Percentiles rank a stretch among this genome's conserved stretches.
Conservation (phyloP, 2,329 filamentous ascomycete species). For the Huntiella decipiens region DNA sequence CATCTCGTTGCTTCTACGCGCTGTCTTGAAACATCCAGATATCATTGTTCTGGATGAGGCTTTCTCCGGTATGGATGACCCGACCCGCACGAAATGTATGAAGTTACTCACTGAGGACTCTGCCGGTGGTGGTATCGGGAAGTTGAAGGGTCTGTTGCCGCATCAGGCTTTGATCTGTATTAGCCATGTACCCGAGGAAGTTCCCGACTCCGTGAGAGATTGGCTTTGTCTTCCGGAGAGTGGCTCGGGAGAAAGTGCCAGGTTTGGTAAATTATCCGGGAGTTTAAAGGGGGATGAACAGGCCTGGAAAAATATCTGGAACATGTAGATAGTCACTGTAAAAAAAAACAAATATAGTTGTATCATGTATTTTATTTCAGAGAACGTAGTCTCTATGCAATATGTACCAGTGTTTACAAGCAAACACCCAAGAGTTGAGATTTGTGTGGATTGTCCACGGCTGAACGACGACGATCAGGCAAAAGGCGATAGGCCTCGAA, state of each 20-base stretch:
- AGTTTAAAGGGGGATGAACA: slow-evolving; percentile 36
- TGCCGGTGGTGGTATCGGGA: slow-evolving; percentile 20
- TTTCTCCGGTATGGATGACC: slow-evolving; percentile 68
- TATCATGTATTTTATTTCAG: neutral
- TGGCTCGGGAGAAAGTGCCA: slow-evolving; percentile 38
- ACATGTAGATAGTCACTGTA: slow-evolving; percentile 14
- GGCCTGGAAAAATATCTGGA: slow-evolving; percentile 51
- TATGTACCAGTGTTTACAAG: neutral
- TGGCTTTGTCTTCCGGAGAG: slow-evolving; percentile 75
- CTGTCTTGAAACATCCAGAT: slow-evolving; percentile 62
- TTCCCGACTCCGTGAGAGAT: slow-evolving; percentile 63
- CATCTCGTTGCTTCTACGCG: slow-evolving; percentile 65
- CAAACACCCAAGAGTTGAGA: slow-evolving; percentile 9
- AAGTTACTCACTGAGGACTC: slow-evolving; percentile 41
- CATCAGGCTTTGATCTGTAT: slow-evolving; percentile 79
- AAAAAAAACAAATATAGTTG: neutral
- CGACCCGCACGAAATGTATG: slow-evolving; percentile 70
- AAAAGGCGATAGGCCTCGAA: slow-evolving; percentile 1
- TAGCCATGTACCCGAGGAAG: slow-evolving; percentile 77
- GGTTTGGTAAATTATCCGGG: slow-evolving; percentile 44
- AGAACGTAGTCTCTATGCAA: neutral
- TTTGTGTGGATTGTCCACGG: slow-evolving; percentile 5
- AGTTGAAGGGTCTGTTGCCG: slow-evolving; percentile 42
- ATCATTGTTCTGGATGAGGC: slow-evolving; percentile 75
- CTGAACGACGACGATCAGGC: slow-evolving; percentile 1